These are phyloP conservation scores for Paraphaeosphaeria sporulosa DNA, from an alignment of 2,329 filamentous ascomycete genomes.

Conservation along the genomic window DNA sequence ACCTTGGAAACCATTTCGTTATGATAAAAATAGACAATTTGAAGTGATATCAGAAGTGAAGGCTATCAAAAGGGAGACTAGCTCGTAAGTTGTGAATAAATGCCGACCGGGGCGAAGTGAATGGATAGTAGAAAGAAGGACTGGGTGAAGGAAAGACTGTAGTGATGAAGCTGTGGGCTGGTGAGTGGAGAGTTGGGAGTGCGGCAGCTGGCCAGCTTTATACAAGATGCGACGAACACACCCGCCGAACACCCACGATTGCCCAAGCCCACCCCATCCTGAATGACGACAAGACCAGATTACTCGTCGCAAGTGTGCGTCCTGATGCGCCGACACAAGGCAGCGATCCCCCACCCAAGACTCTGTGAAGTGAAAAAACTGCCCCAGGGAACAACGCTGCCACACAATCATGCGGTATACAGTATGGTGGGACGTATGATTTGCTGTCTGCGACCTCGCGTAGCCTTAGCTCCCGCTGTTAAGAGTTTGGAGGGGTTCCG, in stretches of 20 bases:
- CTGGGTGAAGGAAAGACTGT: slow-evolving; percentile 25
- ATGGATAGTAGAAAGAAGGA: slow-evolving; percentile 32
- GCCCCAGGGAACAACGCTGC: slow-evolving; percentile 32
- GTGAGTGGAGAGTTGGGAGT: slow-evolving; percentile 36
- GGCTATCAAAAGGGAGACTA: slow-evolving; percentile 41
- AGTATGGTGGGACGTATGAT: slow-evolving; percentile 45
- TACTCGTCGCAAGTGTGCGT: slow-evolving; percentile 39
- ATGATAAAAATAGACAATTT: slow-evolving; percentile 7
- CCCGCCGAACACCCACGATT: background rate
- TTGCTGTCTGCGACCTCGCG: slow-evolving; percentile 41
- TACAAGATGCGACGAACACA: slow-evolving; percentile 28
- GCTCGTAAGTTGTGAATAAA: slow-evolving; percentile 38
- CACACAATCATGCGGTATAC: slow-evolving; percentile 41
- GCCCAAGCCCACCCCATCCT: slow-evolving; percentile 19
- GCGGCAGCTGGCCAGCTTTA: slow-evolving; percentile 30
- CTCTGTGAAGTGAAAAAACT: slow-evolving; percentile 25
- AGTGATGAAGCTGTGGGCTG: slow-evolving; percentile 31
- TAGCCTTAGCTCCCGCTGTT: slow-evolving; percentile 31
- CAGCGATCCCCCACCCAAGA: slow-evolving; percentile 19
- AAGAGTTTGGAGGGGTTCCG: slow-evolving; percentile 26
- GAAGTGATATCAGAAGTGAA: slow-evolving; percentile 24
- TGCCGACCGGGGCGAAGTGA: slow-evolving; percentile 45
- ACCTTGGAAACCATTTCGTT: slow-evolving; percentile 44
- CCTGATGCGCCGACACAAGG: slow-evolving; percentile 16
- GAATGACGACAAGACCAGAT: slow-evolving; percentile 31